Conservation (phyloP, 108 stramenopile species). For the Schizochytrium sp. region DNA sequence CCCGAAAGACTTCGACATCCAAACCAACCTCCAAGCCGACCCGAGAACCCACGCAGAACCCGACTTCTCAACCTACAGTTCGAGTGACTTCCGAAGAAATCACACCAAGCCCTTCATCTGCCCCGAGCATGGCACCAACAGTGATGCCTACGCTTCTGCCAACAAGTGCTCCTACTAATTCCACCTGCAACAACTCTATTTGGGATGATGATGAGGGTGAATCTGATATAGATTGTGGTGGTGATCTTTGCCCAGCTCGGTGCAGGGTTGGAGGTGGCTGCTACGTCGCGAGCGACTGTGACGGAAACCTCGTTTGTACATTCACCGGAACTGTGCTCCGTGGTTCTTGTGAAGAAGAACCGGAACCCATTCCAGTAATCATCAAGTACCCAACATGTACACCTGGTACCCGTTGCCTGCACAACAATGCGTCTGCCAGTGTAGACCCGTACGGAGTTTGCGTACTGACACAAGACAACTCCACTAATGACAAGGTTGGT, state of each 20-base stretch:
- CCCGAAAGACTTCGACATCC: not conserved
- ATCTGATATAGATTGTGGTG: conserved; percentile 37
- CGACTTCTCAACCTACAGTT: not conserved
- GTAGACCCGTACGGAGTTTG: not conserved
- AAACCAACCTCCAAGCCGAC: conserved; percentile 31
- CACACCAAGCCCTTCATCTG: not conserved
- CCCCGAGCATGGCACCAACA: not conserved
- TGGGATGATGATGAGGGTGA: conserved; percentile 6
- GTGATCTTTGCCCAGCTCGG: not conserved
- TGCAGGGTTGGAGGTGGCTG: not conserved
- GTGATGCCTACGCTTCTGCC: not conserved
- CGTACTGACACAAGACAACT: not conserved
- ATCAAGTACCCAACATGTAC: not conserved
- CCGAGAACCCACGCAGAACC: not conserved
- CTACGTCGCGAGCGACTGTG: conserved; percentile 5
- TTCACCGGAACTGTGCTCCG: not conserved
- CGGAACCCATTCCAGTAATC: not conserved
- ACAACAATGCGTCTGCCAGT: not conserved
- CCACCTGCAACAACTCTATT: not conserved
- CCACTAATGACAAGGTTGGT: not conserved
- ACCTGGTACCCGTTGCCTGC: not conserved
- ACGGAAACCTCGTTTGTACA: not conserved
- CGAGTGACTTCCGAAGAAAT: not conserved
- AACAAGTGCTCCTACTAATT: not conserved
- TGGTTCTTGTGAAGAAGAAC: not conserved